Base-by-base conservation (phyloP, 352 stramenopile species). In the Pythium coloratum region DNA sequence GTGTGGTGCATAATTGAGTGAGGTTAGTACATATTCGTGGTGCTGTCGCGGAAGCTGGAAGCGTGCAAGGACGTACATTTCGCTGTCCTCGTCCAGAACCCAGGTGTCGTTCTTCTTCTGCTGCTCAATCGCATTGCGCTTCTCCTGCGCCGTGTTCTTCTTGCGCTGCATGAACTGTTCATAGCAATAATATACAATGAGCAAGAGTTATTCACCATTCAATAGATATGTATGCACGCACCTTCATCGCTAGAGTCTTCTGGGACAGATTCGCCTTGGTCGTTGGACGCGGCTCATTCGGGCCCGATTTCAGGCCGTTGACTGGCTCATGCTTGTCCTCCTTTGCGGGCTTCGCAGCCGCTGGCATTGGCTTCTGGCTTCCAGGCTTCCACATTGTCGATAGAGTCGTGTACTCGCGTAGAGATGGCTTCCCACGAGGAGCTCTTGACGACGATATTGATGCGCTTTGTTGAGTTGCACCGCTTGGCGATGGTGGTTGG, bases 161-260 rank as follows among this genome's bases (percentile, higher is more conserved):
- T 95, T 95, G 47, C 86, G 83, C 59, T 95, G 86, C 86, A 95
- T 95, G 58, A 95, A 95, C 86, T 94, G 71, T 24, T 54, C 16
- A 54, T 3, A 26, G 2, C 1, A 32, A 2, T 32, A 49, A 24
- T 24, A 53, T 16, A 49, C 20, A 9, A 42, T 26, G 2, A 54
- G 33, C 57, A 28, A 30, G 16, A 13, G 6, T 6, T 28, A 2
- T 42, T n/a, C 56, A 16, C 20, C 4, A 28, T 30, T 8, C 18
- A 53, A 32, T 24, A 4, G 26, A 5, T 34, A 24, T 32, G 1
- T 20, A 24, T 24, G 20, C 20, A n/a, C 44, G 42, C 20, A 84
- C 80, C 81, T 95, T 95, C 86, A 95, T 95, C 18, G 86, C 86
- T 40, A 95, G 73, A 42, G 86, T 95, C 70, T 95, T 95, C 67